These are phyloP conservation scores for Sisymbrium irio DNA, from an alignment of 345 rosid species.

Conservation along the genomic window DNA sequence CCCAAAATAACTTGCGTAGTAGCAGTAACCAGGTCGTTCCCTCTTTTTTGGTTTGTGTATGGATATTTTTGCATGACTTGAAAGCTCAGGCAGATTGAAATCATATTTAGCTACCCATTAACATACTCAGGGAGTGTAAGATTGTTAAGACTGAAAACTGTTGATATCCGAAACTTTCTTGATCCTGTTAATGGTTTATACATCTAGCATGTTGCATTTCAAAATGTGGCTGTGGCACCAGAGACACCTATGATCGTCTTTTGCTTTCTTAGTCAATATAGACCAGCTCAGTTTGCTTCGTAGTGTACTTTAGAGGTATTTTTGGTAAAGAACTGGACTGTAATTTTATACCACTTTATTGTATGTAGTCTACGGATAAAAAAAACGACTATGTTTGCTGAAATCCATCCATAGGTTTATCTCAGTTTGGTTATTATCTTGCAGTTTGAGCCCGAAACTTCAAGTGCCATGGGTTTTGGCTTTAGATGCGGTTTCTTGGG, in stretches of 20 bases:
- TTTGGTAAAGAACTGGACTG: not conserved
- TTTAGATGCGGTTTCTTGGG: conserved; percentile 98
- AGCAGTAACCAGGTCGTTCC: not conserved
- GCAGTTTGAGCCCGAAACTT: conserved; percentile 97
- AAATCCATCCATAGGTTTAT: not conserved
- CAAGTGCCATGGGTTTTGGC: conserved; percentile 99
- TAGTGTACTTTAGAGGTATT: not conserved
- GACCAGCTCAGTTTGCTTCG: not conserved
- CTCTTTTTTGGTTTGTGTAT: not conserved
- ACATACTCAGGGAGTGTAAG: not conserved
- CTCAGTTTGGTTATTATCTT: conserved; percentile 30
- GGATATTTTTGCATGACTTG: not conserved
- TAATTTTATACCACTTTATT: not conserved
- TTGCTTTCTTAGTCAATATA: not conserved
- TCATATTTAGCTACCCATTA: not conserved
- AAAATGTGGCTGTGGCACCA: not conserved
- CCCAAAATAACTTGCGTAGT: too few species aligned
- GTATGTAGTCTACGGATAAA: not conserved
- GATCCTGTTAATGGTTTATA: not conserved
- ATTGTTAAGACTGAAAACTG: not conserved
- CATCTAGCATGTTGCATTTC: not conserved
- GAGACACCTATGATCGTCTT: conserved; percentile 1
- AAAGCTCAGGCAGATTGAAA: not conserved
- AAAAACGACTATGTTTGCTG: not conserved
- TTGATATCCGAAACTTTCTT: not conserved